These are phyloP conservation scores for Mortierella sp. DNA, from an alignment of 371 early-diverging fungal genomes.

Conservation along the genomic window DNA sequence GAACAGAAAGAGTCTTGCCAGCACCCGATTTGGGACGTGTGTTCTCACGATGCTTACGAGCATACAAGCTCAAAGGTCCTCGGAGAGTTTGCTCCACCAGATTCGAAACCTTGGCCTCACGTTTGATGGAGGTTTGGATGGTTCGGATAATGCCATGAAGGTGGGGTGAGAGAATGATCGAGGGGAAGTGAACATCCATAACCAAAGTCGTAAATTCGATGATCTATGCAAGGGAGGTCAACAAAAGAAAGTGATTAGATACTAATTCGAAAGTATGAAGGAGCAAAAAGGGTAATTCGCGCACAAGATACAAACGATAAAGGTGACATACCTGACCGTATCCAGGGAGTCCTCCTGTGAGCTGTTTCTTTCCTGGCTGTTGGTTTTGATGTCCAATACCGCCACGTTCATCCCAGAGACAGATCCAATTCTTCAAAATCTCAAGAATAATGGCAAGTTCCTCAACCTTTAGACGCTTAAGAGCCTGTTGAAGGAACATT, in stretches of 20 bases:
- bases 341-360: slow-evolving; percentile 41
- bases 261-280: background rate
- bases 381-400: slow-evolving; percentile 45
- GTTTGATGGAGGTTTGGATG: slow-evolving; percentile 55
- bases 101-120: slow-evolving; percentile 55
- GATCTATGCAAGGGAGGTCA: slow-evolving; percentile 45
- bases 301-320: background rate
- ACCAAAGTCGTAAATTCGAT: slow-evolving; percentile 63
- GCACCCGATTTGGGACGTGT: slow-evolving; percentile 35
- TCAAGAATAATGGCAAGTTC: slow-evolving; percentile 60
- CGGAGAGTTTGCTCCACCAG: slow-evolving; percentile 58
- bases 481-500: slow-evolving; percentile 67
- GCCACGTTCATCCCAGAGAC: slow-evolving; percentile 47
- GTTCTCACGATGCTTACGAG: slow-evolving; percentile 58
- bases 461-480: slow-evolving; percentile 58
- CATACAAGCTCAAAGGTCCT: slow-evolving; percentile 62
- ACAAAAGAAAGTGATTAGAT: background rate
- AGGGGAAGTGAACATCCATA: slow-evolving; percentile 69
- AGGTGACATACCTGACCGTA: slow-evolving; percentile 41
- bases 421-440: slow-evolving; percentile 58
- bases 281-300: background rate
- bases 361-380: slow-evolving; percentile 29
- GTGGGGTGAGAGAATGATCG: slow-evolving; percentile 64
- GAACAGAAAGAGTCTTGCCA: slow-evolving; percentile 20
- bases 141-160: slow-evolving; percentile 58